phyloP scores from a whole-genome alignment of 495 filamentous ascomycete genomes.

The Terfezia claveryi region DNA sequence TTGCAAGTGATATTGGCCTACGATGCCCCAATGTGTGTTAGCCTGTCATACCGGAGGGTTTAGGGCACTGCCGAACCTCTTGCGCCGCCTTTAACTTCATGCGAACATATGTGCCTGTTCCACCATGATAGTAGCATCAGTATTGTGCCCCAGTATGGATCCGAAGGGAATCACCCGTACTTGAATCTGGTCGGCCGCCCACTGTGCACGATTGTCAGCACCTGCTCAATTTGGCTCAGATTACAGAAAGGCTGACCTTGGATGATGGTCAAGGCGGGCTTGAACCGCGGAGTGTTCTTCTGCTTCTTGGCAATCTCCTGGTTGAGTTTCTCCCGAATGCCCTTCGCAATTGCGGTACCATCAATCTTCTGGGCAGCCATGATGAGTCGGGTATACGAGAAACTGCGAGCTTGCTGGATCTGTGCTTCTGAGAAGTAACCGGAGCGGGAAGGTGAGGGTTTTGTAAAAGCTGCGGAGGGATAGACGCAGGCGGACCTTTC shows the following conservation, averaged over 20 bases:
- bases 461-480: neutral
- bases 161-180: conserved; percentile 29
- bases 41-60: too few relatives aligned
- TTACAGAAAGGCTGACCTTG: conserved; percentile 37
- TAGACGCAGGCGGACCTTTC: neutral
- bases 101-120: conserved; percentile 80
- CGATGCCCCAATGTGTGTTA: neutral
- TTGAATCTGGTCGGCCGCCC: conserved; percentile 76
- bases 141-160: neutral
- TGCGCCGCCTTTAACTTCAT: conserved; percentile 98
- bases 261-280: conserved; percentile 73
- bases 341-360: conserved; percentile 80
- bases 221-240: conserved; percentile 5
- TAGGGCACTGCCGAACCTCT: conserved; percentile 34
- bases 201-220: conserved; percentile 27
- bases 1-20: conserved; percentile 79
- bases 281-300: conserved; percentile 59
- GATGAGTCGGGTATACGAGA: neutral
- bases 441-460: neutral
- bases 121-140: neutral
- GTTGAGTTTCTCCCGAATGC: conserved; percentile 58
- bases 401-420: neutral
- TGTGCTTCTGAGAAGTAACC: neutral
- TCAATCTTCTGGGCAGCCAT: conserved; percentile 80
- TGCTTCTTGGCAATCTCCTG: conserved; percentile 62